Conservation (phyloP, 768 basidiomycete genomes). For the Kwoniella pini region DNA sequence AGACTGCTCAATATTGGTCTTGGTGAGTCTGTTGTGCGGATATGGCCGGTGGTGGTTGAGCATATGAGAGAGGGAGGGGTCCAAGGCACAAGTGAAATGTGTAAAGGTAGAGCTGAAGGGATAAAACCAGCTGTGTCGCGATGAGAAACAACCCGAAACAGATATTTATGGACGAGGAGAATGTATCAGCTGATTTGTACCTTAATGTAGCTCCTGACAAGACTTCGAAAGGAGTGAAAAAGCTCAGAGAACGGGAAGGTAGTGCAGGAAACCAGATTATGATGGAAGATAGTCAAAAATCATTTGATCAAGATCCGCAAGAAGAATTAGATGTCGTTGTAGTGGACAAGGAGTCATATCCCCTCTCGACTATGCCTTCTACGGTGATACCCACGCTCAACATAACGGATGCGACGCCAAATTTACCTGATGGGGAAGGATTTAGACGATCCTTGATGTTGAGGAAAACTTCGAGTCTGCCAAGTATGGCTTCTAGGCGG, state of each 20-base stretch:
- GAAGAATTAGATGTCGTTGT: constrained; percentile 12
- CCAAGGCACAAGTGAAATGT: too few species aligned
- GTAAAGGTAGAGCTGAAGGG: not conserved
- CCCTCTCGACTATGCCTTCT: constrained; percentile 69
- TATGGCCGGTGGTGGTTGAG: too few species aligned
- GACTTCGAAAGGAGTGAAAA: constrained; percentile 78
- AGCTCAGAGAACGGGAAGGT: constrained; percentile 78
- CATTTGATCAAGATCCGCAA: constrained; percentile 31
- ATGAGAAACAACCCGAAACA: not conserved
- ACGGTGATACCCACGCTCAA: constrained; percentile 57
- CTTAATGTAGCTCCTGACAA: constrained; percentile 28
- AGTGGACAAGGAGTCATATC: constrained; percentile 26
- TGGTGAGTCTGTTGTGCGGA: constrained; percentile 17
- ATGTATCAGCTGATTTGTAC: not conserved
- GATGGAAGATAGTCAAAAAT: constrained; percentile 56
- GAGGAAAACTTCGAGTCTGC: constrained; percentile 56
- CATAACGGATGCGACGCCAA: constrained; percentile 7
- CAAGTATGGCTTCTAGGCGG: constrained; percentile 37
- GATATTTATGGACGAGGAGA: not conserved
- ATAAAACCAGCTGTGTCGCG: not conserved
- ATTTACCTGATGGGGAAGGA: not conserved
- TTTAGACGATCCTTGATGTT: constrained; percentile 19
- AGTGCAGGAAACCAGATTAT: constrained; percentile 65
- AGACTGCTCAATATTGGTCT: constrained; percentile 63
- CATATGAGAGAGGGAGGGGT: too few species aligned